Evolutionary conservation across 164 flowering plant species (phyloP), one percentile per base, ranked within the genome.

Genomic region (Macadamia tetraphylla): DNA sequence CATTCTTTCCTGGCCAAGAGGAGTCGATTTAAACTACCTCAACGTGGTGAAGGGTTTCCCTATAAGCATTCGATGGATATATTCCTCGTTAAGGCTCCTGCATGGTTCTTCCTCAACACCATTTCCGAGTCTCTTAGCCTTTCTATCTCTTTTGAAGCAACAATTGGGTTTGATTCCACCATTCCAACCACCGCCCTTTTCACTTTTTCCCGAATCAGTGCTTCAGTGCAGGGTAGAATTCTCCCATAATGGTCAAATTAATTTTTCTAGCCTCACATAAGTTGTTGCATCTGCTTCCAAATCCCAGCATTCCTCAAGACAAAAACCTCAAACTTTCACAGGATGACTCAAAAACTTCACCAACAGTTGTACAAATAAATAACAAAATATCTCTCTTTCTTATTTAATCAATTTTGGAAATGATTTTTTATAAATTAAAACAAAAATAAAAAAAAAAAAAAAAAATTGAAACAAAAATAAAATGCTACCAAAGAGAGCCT

Each of bases 101-200:
- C 98, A 94, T 65, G 84, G 49, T 55, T 88, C 90, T 78, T 89
- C 94, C 83, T 92, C 98, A n/a, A 92, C 87, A 6, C 94, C 86
- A 1, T 86, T 61, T 98, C 99, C 15, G 94, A 85, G 66, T 79
- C 79, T 79, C 83, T 77, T 42, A 95, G 76, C 69, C 74, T 84
- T 53, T 82, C 79, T 57, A 95, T 74, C 40, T 98, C 99, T 62
- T 75, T 89, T 29, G 99, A 95, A 65, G 90, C 87, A 31, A 95
- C 98, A 72, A 91, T 80, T 15, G 98, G 98, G 63, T 92, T 95
- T 9, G 97, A 98, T 80, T 95, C 99, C 74, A 92, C 97, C 97
- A 92, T 95, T 14, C 98, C 96, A 49, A 91, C 82, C 55, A 92
- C 97, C 48, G 90, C 98, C 67, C 77, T 86, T 73, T 85, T 91